These are phyloP conservation scores for Gracilaria domingensis DNA, from an alignment of 23 red algal genomes.

Conservation along the genomic window DNA sequence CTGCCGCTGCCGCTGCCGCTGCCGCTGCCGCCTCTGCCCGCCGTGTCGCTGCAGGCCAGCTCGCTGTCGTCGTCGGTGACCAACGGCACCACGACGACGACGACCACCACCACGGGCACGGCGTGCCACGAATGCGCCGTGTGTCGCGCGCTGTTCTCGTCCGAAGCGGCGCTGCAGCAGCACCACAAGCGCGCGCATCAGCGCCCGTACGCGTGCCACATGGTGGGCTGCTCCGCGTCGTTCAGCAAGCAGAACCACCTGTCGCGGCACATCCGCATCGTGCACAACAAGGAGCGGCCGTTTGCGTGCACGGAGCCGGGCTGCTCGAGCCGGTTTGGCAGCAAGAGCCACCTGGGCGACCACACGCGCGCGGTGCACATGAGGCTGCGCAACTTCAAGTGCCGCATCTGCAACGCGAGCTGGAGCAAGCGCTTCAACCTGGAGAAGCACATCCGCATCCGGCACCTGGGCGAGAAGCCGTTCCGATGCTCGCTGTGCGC, in stretches of 20 bases:
- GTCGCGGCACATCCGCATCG: constrained; percentile 66
- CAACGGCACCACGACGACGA: no score
- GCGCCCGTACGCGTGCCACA: constrained; percentile 36
- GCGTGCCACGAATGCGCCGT: neutral
- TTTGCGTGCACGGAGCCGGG: constrained; percentile 63
- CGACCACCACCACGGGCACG: no score
- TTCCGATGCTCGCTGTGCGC: constrained; percentile 62
- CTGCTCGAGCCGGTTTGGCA: constrained; percentile 49
- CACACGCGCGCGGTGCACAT: constrained; percentile 67
- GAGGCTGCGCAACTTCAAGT: constrained; percentile 55
- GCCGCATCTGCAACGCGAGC: constrained; percentile 42
- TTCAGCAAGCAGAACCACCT: constrained; percentile 71
- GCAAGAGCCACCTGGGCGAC: constrained; percentile 53
- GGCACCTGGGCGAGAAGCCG: constrained; percentile 65
- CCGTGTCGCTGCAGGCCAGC: neutral
- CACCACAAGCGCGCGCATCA: constrained; percentile 17
- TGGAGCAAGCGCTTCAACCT: constrained; percentile 63
- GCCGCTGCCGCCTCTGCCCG: neutral
- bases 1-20: neutral
- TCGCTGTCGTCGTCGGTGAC: neutral
- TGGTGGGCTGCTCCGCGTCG: constrained; percentile 6
- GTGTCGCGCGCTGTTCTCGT: neutral
- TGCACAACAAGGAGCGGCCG: constrained; percentile 70
- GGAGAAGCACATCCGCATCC: constrained; percentile 68
- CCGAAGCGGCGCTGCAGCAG: neutral